phyloP scores from a whole-genome alignment of 108 stramenopile genomes.

The Cyclotella choctawhatcheeana region DNA sequence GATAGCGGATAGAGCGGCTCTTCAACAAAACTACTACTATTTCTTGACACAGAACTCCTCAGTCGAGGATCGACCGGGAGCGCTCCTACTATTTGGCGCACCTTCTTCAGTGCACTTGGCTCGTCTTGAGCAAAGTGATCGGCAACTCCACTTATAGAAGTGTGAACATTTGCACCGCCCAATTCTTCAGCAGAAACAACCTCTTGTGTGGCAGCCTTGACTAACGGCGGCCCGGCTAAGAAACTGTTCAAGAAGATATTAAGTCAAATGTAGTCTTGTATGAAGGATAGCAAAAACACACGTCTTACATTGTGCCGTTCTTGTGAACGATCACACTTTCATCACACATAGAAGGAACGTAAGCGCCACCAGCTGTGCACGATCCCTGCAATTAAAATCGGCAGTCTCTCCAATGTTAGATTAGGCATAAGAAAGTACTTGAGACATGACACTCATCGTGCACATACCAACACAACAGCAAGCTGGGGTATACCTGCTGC shows the following conservation, averaged over 20 bases:
- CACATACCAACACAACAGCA: constrained; percentile 83
- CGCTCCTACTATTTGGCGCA: constrained; percentile 84
- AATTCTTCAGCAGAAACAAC: constrained; percentile 95
- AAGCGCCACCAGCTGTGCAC: constrained; percentile 99
- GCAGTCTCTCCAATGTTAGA: neutral
- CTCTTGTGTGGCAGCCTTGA: constrained; percentile 97
- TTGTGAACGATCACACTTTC: constrained; percentile 96
- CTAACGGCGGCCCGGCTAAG: constrained; percentile 98
- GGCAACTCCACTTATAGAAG: constrained; percentile 88
- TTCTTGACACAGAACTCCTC: constrained; percentile 35
- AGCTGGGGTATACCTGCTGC: constrained; percentile 92
- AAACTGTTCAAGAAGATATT: constrained; percentile 47
- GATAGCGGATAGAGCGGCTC: constrained; percentile 89
- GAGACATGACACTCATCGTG: neutral
- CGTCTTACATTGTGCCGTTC: constrained; percentile 89
- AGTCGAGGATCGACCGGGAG: constrained; percentile 50
- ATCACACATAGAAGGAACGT: constrained; percentile 98
- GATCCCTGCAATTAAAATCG: constrained; percentile 63
- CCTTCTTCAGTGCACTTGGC: constrained; percentile 83
- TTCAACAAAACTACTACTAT: constrained; percentile 60
- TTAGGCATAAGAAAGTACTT: neutral
- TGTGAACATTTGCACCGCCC: constrained; percentile 96
- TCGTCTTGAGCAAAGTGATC: constrained; percentile 96
- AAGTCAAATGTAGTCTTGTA: neutral
- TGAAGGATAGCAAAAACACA: neutral